These are phyloP conservation scores for Meripilus lineatus DNA, from an alignment of 1,284 basidiomycete species.

Conservation along the genomic window DNA sequence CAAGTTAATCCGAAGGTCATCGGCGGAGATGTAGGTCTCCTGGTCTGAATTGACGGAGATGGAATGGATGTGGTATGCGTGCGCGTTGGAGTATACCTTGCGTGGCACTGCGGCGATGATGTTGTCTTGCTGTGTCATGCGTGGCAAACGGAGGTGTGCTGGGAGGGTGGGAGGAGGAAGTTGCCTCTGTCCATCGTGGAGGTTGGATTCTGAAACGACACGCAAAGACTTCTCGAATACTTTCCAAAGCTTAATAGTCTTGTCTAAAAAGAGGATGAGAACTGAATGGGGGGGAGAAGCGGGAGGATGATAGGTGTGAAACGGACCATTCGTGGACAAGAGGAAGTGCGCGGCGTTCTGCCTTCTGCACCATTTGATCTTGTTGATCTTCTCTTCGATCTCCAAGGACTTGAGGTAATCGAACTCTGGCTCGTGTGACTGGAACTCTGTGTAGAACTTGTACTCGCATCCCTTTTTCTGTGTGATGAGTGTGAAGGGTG, in stretches of 20 bases:
- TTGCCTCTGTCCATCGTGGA: constrained; percentile 73
- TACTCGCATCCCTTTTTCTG: constrained; percentile 99
- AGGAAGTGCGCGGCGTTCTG: constrained; percentile 98
- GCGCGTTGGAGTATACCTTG: constrained; percentile 98
- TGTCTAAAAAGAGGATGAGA: constrained; percentile 56
- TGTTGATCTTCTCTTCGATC: constrained; percentile 99
- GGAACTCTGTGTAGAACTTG: constrained; percentile 99
- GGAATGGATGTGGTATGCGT: constrained; percentile 99
- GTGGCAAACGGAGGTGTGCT: constrained; percentile 73
- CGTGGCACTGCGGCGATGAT: constrained; percentile 98
- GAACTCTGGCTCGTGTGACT: constrained; percentile 99
- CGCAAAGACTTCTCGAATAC: constrained; percentile 98
- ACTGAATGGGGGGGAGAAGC: background rate
- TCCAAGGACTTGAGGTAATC: constrained; percentile 99
- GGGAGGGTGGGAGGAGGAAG: constrained; percentile 54
- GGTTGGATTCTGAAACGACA: constrained; percentile 96
- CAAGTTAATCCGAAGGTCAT: constrained; percentile 93
- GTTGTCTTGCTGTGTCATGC: constrained; percentile 92
- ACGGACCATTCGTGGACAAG: constrained; percentile 90
- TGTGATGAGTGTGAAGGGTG: constrained; percentile 4
- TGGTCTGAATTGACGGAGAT: constrained; percentile 99
- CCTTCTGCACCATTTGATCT: constrained; percentile 99
- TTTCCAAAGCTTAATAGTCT: constrained; percentile 99
- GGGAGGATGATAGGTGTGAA: constrained; percentile 2
- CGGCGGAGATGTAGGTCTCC: constrained; percentile 98